These are phyloP conservation scores for Stipa capillata DNA, from an alignment of 176 grass and related monocot genomes.

Conservation along the genomic window DNA sequence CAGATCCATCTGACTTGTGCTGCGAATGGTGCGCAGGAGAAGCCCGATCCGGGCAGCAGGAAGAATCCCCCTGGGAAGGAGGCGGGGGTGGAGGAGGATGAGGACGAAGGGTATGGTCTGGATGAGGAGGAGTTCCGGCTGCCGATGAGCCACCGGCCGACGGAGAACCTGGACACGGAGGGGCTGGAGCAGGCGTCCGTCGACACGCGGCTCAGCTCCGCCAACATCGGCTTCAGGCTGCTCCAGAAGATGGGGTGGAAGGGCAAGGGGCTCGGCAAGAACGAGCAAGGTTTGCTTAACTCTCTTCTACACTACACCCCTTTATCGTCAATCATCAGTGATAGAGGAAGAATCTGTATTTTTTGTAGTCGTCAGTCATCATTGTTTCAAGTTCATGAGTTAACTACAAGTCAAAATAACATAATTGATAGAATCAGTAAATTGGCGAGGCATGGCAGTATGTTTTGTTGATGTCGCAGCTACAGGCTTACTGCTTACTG, in stretches of 20 bases:
- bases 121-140: constrained; percentile 58
- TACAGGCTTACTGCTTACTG: neutral
- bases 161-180: constrained; percentile 85
- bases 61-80: neutral
- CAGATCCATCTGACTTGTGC: neutral
- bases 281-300: constrained; percentile 54
- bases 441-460: neutral
- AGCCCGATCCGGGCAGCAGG: neutral
- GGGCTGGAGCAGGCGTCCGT: constrained; percentile 91
- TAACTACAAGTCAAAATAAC: neutral
- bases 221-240: constrained; percentile 81
- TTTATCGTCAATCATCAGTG: neutral
- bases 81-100: neutral
- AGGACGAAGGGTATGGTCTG: neutral
- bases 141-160: constrained; percentile 67
- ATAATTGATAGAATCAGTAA: too few relatives aligned
- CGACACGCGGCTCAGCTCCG: constrained; percentile 61
- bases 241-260: constrained; percentile 99
- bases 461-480: neutral
- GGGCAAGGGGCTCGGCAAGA: constrained; percentile 97
- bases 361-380: neutral
- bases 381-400: neutral
- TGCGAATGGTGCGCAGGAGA: neutral
- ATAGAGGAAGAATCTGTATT: neutral
- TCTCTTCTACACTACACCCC: neutral